Conservation (phyloP, 345 rosid genomes). For the Sonneratia caseolaris region DNA sequence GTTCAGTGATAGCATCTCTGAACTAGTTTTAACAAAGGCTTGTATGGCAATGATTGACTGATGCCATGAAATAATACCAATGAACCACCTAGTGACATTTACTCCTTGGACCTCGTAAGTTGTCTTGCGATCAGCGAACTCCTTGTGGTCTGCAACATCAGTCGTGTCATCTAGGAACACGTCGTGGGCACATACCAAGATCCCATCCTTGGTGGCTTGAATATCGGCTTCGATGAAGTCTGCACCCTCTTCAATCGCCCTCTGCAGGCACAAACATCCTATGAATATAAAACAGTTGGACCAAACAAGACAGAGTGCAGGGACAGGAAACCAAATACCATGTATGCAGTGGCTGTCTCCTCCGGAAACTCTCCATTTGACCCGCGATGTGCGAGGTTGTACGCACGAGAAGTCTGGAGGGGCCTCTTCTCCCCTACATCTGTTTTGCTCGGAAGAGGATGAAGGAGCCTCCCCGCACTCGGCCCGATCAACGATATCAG, state of each 20-base stretch:
- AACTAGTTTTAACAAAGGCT: neutral
- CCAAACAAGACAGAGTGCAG: neutral
- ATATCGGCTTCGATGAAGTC: conserved; percentile 38
- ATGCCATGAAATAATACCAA: conserved; percentile 17
- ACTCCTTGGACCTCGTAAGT: conserved; percentile 32
- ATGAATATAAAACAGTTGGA: neutral
- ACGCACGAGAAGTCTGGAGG: conserved; percentile 32
- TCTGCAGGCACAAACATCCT: conserved; percentile 10
- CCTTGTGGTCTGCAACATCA: conserved; percentile 24
- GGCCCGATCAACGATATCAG: neutral
- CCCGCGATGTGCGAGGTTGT: conserved; percentile 37
- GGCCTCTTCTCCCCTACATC: conserved; percentile 9
- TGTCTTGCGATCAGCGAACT: conserved; percentile 29
- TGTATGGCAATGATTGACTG: neutral
- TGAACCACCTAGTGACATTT: conserved; percentile 30
- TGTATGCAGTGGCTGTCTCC: conserved; percentile 37
- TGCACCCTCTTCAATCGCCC: conserved; percentile 38
- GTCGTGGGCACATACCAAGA: conserved; percentile 34
- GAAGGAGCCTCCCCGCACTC: conserved; percentile 7
- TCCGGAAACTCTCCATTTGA: conserved; percentile 39
- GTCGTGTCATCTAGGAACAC: conserved; percentile 27
- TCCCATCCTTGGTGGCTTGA: conserved; percentile 31
- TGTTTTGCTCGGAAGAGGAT: conserved; percentile 5
- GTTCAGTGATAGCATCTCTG: too few relatives aligned
- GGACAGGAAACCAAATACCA: conserved; percentile 9